These are phyloP conservation scores for Cucurbita moschata DNA, from an alignment of 306 rosid species.

Conservation along the genomic window DNA sequence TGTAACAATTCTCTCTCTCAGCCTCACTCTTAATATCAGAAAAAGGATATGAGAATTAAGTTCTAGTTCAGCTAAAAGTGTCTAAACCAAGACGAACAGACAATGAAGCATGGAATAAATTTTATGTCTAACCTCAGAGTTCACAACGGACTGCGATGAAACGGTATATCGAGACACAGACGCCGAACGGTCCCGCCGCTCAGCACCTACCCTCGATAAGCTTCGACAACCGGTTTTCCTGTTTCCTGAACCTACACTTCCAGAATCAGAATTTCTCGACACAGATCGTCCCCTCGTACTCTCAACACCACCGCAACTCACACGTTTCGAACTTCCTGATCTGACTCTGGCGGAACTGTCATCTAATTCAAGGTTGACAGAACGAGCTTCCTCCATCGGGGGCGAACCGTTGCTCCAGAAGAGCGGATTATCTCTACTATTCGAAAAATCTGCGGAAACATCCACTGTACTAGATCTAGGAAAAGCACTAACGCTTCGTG, in stretches of 20 bases:
- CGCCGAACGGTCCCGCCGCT: conserved; percentile 46
- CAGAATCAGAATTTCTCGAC: conserved; percentile 13
- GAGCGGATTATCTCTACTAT: conserved; percentile 80
- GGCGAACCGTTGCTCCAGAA: conserved; percentile 27
- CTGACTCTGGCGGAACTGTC: background rate
- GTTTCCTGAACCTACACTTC: conserved; percentile 12
- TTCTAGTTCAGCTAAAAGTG: background rate
- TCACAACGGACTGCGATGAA: conserved; percentile 25
- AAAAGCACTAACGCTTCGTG: conserved; percentile 72
- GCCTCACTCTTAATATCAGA: conserved; percentile 59
- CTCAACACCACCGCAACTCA: conserved; percentile 2
- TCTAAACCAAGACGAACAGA: background rate
- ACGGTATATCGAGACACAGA: conserved; percentile 49
- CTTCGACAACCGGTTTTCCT: conserved; percentile 28
- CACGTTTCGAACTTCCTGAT: conserved; percentile 1
- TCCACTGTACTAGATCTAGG: conserved; percentile 22
- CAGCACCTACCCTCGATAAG: conserved; percentile 26
- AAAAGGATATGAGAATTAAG: background rate
- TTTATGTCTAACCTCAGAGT: conserved; percentile 43
- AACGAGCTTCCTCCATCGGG: conserved; percentile 1
- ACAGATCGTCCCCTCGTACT: conserved; percentile 34
- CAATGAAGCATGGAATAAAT: background rate
- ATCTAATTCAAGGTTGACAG: background rate
- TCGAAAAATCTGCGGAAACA: conserved; percentile 37
- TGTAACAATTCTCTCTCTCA: conserved; percentile 25